Percentiles rank a stretch among this genome's conserved stretches.
These are phyloP conservation scores for Rhodofomes roseus DNA, from an alignment of 1,284 basidiomycete genomes.

Conservation along the genomic window DNA sequence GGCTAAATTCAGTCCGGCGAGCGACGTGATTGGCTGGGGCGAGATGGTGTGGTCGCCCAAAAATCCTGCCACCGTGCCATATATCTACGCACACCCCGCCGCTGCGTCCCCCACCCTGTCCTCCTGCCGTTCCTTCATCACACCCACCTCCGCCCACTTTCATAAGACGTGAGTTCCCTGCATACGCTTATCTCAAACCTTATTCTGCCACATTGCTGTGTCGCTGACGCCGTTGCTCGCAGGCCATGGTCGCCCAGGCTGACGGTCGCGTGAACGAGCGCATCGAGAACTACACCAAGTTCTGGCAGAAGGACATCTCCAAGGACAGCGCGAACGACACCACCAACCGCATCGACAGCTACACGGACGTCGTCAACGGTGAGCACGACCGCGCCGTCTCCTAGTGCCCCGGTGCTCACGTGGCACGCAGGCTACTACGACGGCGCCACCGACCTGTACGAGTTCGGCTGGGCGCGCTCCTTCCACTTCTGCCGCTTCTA, in stretches of 20 bases:
- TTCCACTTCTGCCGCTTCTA: constrained; percentile 99
- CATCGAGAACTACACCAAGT: constrained; percentile 89
- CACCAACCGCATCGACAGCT: constrained; percentile 77
- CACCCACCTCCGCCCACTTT: neutral
- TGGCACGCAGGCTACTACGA: constrained; percentile 84
- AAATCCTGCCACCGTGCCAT: neutral
- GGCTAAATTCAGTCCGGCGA: neutral
- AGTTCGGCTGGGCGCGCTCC: constrained; percentile 91
- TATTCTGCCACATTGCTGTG: neutral
- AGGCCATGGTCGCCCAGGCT: constrained; percentile 12
- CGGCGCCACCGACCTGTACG: constrained; percentile 95
- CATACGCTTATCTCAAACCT: neutral
- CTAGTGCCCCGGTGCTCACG: neutral
- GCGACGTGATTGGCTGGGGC: constrained; percentile 2
- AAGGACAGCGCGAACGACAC: constrained; percentile 72
- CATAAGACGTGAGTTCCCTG: neutral
- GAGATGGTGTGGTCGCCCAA: constrained; percentile 7
- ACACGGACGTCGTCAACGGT: constrained; percentile 96
- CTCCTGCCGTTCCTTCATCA: neutral
- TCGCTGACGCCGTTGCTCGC: neutral
- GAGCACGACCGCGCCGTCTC: constrained; percentile 14
- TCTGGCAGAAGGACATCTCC: constrained; percentile 87
- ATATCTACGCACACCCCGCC: neutral
- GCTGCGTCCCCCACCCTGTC: neutral
- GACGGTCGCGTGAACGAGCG: constrained; percentile 83